These are phyloP conservation scores for Eremomyces bilateralis DNA, from an alignment of 495 filamentous ascomycete genomes.

Conservation along the genomic window DNA sequence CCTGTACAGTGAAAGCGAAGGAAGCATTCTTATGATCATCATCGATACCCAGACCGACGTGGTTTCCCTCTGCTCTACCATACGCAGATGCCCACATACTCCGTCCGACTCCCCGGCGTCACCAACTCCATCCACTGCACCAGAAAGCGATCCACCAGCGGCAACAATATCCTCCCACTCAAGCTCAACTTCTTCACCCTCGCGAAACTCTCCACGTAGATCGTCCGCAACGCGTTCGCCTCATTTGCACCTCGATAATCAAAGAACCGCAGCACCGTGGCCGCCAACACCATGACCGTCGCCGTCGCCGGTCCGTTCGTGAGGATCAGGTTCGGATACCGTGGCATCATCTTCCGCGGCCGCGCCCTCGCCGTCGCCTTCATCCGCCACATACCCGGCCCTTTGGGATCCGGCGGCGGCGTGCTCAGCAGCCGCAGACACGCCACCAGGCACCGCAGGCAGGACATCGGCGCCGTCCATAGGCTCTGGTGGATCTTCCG, in stretches of 20 bases:
- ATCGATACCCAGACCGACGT: too few relatives aligned
- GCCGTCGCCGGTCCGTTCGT: slow-evolving; percentile 79
- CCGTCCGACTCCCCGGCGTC: slow-evolving; percentile 18
- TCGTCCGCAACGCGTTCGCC: slow-evolving; percentile 34
- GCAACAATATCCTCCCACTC: slow-evolving; percentile 49
- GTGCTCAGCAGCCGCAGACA: neutral
- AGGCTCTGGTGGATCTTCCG: neutral
- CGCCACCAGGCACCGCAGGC: neutral
- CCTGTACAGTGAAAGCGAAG: too few relatives aligned
- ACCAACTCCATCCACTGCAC: slow-evolving; percentile 51
- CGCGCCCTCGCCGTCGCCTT: too few relatives aligned
- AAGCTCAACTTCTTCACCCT: slow-evolving; percentile 58
- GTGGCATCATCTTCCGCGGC: slow-evolving; percentile 6
- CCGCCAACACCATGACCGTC: slow-evolving; percentile 53
- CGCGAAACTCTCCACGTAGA: slow-evolving; percentile 89
- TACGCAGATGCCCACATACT: too few relatives aligned
- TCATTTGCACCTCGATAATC: slow-evolving; percentile 19
- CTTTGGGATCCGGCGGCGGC: neutral
- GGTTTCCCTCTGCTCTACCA: too few relatives aligned
- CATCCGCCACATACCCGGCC: too few relatives aligned
- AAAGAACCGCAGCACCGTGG: slow-evolving; percentile 42
- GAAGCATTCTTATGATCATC: too few relatives aligned
- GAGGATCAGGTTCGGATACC: slow-evolving; percentile 55
- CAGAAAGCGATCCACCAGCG: slow-evolving; percentile 43
- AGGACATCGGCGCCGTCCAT: neutral